Evolutionary conservation across 257 asterid species (phyloP).

Genomic region (Rubia yunnanensis): DNA sequence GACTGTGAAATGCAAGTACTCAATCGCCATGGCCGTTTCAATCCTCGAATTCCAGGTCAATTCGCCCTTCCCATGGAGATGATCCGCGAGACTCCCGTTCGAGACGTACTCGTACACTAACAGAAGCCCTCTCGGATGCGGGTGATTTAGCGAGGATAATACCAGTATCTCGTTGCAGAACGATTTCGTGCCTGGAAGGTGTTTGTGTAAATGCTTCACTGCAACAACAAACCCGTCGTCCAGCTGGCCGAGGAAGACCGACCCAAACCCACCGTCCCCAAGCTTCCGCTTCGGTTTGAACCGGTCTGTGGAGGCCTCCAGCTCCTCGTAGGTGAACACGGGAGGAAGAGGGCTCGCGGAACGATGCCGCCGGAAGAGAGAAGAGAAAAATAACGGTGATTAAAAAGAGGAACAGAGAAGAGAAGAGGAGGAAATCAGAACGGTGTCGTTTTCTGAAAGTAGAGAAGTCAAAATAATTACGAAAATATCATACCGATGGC

Average conservation of each 20-base stretch:
- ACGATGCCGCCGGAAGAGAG: conserved; percentile 75
- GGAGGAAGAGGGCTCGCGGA: conserved; percentile 84
- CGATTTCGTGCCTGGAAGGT: conserved; percentile 42
- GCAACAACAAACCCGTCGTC: conserved; percentile 61
- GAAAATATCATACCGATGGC: too few relatives aligned
- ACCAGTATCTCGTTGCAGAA: conserved; percentile 90
- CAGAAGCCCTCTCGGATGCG: conserved; percentile 82
- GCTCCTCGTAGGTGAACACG: conserved; percentile 81
- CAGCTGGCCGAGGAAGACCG: conserved; percentile 80
- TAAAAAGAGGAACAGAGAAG: too few relatives aligned
- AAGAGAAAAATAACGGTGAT: conserved; percentile 58
- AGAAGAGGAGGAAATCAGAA: too few relatives aligned
- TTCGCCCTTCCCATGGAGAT: conserved; percentile 61
- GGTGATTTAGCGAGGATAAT: conserved; percentile 67
- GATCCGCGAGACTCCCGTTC: conserved; percentile 83
- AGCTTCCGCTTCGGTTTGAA: conserved; percentile 76
- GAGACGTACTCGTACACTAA: conserved; percentile 83
- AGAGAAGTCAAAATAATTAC: too few relatives aligned
- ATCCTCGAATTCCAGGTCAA: conserved; percentile 63
- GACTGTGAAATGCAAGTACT: conserved; percentile 75
- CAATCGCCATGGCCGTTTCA: conserved; percentile 68
- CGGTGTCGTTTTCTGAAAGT: too few relatives aligned
- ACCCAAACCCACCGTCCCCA: conserved; percentile 95
- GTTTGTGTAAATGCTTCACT: conserved; percentile 80
- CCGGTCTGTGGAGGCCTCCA: conserved; percentile 55